Percentiles rank a stretch among this genome's conserved stretches.
Evolutionary conservation across 2,329 filamentous ascomycete species (phyloP).

Genomic region (Pseudogymnoascus sp.): DNA sequence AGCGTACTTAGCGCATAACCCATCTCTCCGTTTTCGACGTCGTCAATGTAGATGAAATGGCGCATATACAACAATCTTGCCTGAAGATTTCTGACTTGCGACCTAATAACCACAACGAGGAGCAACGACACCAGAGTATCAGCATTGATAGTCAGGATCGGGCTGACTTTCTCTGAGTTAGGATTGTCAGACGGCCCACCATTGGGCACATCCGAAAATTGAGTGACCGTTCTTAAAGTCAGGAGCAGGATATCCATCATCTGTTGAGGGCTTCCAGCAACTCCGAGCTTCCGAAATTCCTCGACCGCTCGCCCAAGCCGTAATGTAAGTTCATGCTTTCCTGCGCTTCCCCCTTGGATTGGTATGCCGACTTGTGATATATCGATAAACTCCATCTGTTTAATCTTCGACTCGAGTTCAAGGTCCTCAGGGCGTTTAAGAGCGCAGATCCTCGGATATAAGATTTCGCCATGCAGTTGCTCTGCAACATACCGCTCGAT

Average conservation of each 20-base stretch:
- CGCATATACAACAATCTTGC: slow-evolving; percentile 90
- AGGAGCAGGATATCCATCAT: slow-evolving; percentile 31
- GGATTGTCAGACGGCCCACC: slow-evolving; percentile 19
- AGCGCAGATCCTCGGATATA: slow-evolving; percentile 75
- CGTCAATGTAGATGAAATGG: slow-evolving; percentile 95
- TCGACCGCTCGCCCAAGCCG: slow-evolving; percentile 74
- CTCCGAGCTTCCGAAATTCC: slow-evolving; percentile 81
- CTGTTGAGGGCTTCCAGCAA: slow-evolving; percentile 41
- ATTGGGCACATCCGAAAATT: slow-evolving; percentile 46
- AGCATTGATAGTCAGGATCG: slow-evolving; percentile 60
- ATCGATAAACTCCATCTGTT: slow-evolving; percentile 89
- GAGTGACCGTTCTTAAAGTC: slow-evolving; percentile 71
- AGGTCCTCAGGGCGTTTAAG: slow-evolving; percentile 75
- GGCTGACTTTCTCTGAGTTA: slow-evolving; percentile 33
- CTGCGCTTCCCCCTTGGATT: slow-evolving; percentile 68
- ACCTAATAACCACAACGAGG: slow-evolving; percentile 84
- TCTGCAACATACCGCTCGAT: slow-evolving; percentile 94
- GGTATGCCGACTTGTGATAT: slow-evolving; percentile 88
- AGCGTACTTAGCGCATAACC: slow-evolving; percentile 95
- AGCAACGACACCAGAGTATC: slow-evolving; percentile 89
- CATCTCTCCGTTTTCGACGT: slow-evolving; percentile 92
- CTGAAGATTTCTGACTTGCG: slow-evolving; percentile 79
- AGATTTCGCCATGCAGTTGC: slow-evolving; percentile 74
- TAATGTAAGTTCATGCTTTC: slow-evolving; percentile 73
- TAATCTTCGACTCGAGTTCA: slow-evolving; percentile 81